These are phyloP conservation scores for Ogataea sp. DNA, from an alignment of 805 yeast species.

Conservation along the genomic window DNA sequence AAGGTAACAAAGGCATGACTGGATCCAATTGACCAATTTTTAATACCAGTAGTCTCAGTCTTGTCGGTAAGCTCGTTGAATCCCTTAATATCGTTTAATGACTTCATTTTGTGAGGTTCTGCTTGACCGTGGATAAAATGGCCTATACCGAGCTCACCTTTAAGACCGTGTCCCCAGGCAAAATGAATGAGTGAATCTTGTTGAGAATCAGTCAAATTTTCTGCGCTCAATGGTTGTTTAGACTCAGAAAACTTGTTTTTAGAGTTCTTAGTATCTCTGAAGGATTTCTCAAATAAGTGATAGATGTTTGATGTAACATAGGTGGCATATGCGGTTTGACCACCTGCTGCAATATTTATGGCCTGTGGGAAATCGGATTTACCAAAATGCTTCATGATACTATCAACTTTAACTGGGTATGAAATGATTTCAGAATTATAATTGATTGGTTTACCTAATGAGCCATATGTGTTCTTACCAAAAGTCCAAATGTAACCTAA, in stretches of 20 bases:
- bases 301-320: constrained; percentile 28
- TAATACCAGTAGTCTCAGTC: constrained; percentile 39
- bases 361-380: constrained; percentile 38
- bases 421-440: constrained; percentile 62
- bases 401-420: constrained; percentile 51
- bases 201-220: constrained; percentile 13
- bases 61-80: constrained; percentile 39
- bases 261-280: constrained; percentile 8
- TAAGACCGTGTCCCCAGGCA: constrained; percentile 76
- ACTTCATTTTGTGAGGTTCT: constrained; percentile 52
- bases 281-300: constrained; percentile 24
- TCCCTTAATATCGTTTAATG: constrained; percentile 40
- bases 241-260: too few relatives aligned
- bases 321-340: constrained; percentile 51
- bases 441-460: constrained; percentile 63
- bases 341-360: constrained; percentile 57
- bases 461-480: constrained; percentile 84
- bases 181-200: constrained; percentile 30
- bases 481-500: constrained; percentile 73
- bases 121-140: constrained; percentile 66
- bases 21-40: constrained; percentile 50
- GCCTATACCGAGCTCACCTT: constrained; percentile 82
- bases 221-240: constrained; percentile 10
- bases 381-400: constrained; percentile 30
- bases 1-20: constrained; percentile 59